Evolutionary conservation across 768 basidiomycete species (phyloP).

Genomic region (Russula compacta): DNA sequence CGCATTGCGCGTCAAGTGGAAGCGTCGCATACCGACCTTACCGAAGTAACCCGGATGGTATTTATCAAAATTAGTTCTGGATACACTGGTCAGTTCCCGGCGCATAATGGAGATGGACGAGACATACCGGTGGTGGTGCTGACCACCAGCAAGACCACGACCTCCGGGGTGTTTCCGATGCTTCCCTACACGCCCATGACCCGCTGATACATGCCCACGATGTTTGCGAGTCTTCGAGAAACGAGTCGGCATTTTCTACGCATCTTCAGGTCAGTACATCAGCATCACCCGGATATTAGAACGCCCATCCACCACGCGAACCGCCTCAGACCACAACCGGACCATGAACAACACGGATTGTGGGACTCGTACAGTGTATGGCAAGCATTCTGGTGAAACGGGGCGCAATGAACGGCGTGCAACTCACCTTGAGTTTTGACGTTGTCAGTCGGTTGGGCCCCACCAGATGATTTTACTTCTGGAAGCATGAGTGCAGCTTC

Average conservation of each 20-base stretch:
- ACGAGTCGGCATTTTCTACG: conserved; percentile 83
- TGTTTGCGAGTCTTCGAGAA: conserved; percentile 98
- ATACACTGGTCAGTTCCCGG: not conserved
- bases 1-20: conserved; percentile 87
- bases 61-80: conserved; percentile 93
- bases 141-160: conserved; percentile 99
- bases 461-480: conserved; percentile 4
- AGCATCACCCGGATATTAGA: conserved; percentile 20
- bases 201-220: conserved; percentile 98
- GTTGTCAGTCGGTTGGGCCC: conserved; percentile 4
- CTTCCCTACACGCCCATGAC: conserved; percentile 99
- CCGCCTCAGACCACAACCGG: not conserved
- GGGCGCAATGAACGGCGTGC: conserved; percentile 22
- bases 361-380: conserved; percentile 7
- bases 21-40: conserved; percentile 99
- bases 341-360: not conserved
- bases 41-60: conserved; percentile 99
- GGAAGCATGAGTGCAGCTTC: not conserved
- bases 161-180: conserved; percentile 99
- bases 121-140: conserved; percentile 94
- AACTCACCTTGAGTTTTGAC: conserved; percentile 57
- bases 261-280: conserved; percentile 22
- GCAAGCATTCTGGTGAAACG: conserved; percentile 20
- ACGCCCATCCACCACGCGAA: conserved; percentile 43
- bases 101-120: not conserved